These are phyloP conservation scores for Ogataea zsoltii DNA, from an alignment of 805 yeast species.

Conservation along the genomic window DNA sequence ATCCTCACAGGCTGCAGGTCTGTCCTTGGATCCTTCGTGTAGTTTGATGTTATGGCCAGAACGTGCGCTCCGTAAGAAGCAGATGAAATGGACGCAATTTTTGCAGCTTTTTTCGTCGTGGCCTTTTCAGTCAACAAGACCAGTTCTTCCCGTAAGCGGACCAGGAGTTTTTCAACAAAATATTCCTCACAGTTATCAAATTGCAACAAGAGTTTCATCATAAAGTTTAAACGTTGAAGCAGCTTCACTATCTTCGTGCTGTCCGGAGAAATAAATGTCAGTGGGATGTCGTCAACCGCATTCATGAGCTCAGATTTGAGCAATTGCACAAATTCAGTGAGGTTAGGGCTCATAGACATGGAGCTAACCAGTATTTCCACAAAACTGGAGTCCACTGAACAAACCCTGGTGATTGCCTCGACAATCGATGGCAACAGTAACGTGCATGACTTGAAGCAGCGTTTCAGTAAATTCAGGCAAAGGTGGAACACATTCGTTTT, in stretches of 20 bases:
- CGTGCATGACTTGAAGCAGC: slow-evolving; percentile 38
- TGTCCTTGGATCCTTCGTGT: slow-evolving; percentile 8
- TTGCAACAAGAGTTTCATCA: slow-evolving; percentile 2
- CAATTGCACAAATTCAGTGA: slow-evolving; percentile 9
- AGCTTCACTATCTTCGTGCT: slow-evolving; percentile 17
- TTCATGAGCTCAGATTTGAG: slow-evolving; percentile 12
- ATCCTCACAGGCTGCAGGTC: slow-evolving; percentile 10
- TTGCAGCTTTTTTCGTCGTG: not conserved
- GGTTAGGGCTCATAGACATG: slow-evolving; percentile 16
- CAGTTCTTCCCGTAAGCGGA: slow-evolving; percentile 18
- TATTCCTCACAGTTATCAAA: slow-evolving; percentile 1
- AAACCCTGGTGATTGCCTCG: slow-evolving; percentile 29
- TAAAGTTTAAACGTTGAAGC: slow-evolving; percentile 15
- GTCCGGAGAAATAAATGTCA: slow-evolving; percentile 30
- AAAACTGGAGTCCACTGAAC: slow-evolving; percentile 17
- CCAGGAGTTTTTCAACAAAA: not conserved
- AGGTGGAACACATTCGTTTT: slow-evolving; percentile 34
- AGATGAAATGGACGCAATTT: not conserved
- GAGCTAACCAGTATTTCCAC: slow-evolving; percentile 14
- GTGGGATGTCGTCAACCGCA: slow-evolving; percentile 19
- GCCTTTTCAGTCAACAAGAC: slow-evolving; percentile 11
- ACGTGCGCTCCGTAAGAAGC: slow-evolving; percentile 24
- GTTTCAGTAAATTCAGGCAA: slow-evolving; percentile 30
- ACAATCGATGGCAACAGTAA: slow-evolving; percentile 38
- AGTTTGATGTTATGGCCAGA: slow-evolving; percentile 22